These are phyloP conservation scores for Cytidiella melzeri DNA, from an alignment of 768 basidiomycete genomes.

Conservation along the genomic window DNA sequence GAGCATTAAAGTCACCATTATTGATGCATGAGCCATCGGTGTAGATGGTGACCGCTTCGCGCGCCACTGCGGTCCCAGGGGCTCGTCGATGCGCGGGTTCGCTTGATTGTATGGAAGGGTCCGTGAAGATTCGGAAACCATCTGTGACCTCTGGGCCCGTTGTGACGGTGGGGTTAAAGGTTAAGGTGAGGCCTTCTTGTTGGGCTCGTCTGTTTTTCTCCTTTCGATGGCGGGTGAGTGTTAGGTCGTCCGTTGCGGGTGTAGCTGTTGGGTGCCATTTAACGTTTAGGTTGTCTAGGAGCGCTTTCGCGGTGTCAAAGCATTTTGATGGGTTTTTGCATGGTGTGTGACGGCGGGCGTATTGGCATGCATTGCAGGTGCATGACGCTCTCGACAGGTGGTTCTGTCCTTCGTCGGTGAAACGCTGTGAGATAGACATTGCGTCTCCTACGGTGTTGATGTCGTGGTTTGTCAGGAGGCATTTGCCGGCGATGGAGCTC, in stretches of 20 bases:
- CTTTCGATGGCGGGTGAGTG: not conserved
- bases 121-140: not conserved
- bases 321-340: not conserved
- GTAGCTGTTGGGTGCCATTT: not conserved
- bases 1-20: conserved; percentile 16
- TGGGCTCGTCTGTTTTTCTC: not conserved
- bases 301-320: not conserved
- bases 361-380: not conserved
- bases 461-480: conserved; percentile 1
- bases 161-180: not conserved
- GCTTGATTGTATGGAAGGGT: not conserved
- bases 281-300: not conserved
- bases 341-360: not conserved
- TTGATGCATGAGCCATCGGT: conserved; percentile 24
- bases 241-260: not conserved
- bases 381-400: not conserved
- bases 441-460: not conserved
- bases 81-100: not conserved
- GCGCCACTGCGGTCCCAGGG: not conserved
- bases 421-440: not conserved
- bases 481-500: not conserved
- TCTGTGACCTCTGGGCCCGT: not conserved
- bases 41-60: conserved; percentile 9
- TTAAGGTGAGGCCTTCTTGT: not conserved
- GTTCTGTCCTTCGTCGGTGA: too few species aligned